phyloP scores from a whole-genome alignment of 768 basidiomycete species.

The Podaxis sp. region DNA sequence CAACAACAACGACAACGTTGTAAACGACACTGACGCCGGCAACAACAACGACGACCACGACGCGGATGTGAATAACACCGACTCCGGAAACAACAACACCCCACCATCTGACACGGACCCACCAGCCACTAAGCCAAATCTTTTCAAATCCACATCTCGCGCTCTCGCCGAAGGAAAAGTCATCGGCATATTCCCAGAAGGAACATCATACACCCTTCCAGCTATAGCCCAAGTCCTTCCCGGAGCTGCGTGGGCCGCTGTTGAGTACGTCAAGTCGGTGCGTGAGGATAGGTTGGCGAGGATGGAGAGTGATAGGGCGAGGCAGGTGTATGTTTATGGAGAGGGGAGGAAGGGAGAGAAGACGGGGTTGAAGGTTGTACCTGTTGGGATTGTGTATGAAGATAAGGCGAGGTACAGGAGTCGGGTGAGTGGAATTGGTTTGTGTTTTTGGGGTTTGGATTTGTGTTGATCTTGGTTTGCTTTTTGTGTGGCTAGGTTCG shows the following conservation, averaged over 20 bases:
- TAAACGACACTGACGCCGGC: too few species aligned
- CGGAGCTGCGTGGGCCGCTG: conserved; percentile 67
- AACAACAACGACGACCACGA: background rate
- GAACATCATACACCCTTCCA: conserved; percentile 47
- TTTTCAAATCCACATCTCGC: conserved; percentile 55
- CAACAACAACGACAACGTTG: too few species aligned
- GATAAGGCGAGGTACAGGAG: conserved; percentile 65
- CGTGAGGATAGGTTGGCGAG: conserved; percentile 9
- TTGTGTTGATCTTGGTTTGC: background rate
- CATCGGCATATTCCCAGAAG: conserved; percentile 69
- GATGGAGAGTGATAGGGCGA: conserved; percentile 6
- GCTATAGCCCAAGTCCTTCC: conserved; percentile 48
- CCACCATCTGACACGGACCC: conserved; percentile 1
- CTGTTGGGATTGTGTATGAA: conserved; percentile 66
- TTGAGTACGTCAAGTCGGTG: conserved; percentile 55
- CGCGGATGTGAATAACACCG: too few species aligned
- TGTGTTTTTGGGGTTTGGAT: background rate
- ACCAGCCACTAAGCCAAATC: conserved; percentile 26
- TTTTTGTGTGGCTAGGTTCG: conserved; percentile 16
- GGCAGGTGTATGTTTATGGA: conserved; percentile 9
- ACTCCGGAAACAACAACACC: background rate
- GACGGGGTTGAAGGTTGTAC: conserved; percentile 44
- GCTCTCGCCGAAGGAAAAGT: conserved; percentile 49
- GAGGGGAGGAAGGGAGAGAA: conserved; percentile 16
- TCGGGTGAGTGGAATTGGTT: conserved; percentile 31